Evolutionary conservation across 2,329 filamentous ascomycete species (phyloP).

Genomic region (Ceratocystis diversiconidia): DNA sequence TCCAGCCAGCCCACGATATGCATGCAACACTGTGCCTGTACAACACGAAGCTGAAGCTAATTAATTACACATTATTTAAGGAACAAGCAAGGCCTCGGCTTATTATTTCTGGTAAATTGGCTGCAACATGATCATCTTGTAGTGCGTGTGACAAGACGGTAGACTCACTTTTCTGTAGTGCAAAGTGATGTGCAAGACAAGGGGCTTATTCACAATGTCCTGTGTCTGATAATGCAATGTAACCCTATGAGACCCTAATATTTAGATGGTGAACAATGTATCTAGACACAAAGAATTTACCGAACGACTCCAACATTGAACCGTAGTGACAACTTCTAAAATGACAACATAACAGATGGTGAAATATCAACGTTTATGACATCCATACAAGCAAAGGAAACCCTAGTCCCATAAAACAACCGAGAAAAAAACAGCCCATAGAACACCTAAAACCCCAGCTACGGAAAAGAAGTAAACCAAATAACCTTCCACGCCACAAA

Average conservation of each 20-base stretch:
- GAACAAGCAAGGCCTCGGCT: background rate
- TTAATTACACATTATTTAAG: background rate
- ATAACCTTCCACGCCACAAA: background rate
- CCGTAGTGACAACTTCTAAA: background rate
- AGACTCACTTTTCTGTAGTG: background rate
- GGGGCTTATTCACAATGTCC: background rate
- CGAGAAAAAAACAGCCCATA: background rate
- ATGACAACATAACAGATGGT: background rate
- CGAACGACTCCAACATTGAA: too few relatives aligned
- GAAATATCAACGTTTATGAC: background rate
- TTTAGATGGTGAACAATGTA: too few relatives aligned
- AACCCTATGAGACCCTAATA: too few relatives aligned
- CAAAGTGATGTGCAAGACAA: conserved; percentile 1
- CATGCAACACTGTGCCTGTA: background rate
- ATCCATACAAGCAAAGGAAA: background rate
- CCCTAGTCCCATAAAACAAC: background rate
- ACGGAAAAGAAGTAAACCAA: background rate
- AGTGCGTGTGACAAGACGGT: background rate
- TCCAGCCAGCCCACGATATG: too few relatives aligned
- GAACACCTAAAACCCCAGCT: conserved; percentile 14
- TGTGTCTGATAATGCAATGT: too few relatives aligned
- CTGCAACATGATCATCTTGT: background rate
- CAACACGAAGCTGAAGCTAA: background rate
- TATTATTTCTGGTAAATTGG: background rate
- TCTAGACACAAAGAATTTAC: too few relatives aligned